phyloP scores from a whole-genome alignment of 176 grass and related monocot species.

The Olyra latifolia region DNA sequence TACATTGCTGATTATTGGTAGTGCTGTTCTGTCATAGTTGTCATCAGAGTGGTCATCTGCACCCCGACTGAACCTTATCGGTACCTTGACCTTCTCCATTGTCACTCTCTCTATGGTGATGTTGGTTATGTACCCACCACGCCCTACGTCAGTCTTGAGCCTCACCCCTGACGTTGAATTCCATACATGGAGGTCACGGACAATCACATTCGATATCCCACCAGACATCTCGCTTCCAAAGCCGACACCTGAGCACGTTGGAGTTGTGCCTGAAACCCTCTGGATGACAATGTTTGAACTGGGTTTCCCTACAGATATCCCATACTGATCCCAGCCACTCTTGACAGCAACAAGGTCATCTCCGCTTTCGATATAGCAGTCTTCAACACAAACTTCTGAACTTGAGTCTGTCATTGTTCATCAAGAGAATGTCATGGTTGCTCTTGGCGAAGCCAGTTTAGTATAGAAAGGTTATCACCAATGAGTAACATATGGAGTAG shows the following conservation, averaged over 20 bases:
- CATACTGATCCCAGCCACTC: constrained; percentile 95
- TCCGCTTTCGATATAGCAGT: constrained; percentile 85
- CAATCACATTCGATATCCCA: constrained; percentile 65
- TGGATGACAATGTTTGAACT: constrained; percentile 72
- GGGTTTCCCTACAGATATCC: constrained; percentile 60
- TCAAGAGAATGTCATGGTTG: constrained; percentile 10
- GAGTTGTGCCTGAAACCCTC: constrained; percentile 82
- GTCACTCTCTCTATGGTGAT: constrained; percentile 57
- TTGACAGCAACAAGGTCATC: constrained; percentile 89
- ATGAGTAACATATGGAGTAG: background rate
- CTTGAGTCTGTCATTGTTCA: constrained; percentile 73
- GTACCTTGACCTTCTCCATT: constrained; percentile 83
- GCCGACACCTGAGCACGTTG: constrained; percentile 84
- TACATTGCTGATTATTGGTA: constrained; percentile 59
- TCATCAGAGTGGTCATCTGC: constrained; percentile 61
- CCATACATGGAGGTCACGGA: constrained; percentile 65
- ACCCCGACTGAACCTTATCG: constrained; percentile 73
- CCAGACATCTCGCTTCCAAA: constrained; percentile 95
- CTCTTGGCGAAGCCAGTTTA: background rate
- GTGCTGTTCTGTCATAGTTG: constrained; percentile 42
- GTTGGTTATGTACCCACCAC: constrained; percentile 88
- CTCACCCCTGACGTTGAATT: constrained; percentile 65
- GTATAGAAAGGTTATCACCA: background rate
- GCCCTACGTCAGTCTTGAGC: constrained; percentile 67
- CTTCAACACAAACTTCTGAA: constrained; percentile 82